Percentiles rank a stretch among this genome's conserved stretches.
phyloP scores from a whole-genome alignment of 208 protist genomes.

The Angomonas deanei region DNA sequence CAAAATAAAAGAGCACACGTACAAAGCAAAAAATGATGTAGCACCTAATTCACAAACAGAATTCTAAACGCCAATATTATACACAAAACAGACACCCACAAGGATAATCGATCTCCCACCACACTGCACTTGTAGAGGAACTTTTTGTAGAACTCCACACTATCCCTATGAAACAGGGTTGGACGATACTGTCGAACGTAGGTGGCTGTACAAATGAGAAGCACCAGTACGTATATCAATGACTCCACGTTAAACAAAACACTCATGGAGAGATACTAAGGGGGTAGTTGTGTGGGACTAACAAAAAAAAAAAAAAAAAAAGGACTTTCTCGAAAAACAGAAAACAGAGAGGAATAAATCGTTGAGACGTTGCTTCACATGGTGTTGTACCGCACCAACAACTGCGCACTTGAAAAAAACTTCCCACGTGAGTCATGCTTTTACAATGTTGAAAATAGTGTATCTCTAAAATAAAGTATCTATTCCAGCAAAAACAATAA shows the following conservation, averaged over 20 bases:
- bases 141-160: slow-evolving; percentile 74
- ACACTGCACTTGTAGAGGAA: slow-evolving; percentile 92
- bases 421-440: too few species aligned
- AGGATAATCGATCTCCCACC: slow-evolving; percentile 85
- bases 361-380: too few species aligned
- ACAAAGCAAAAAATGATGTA: not conserved
- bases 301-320: slow-evolving; percentile 14
- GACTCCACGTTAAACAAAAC: slow-evolving; percentile 88
- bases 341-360: slow-evolving; percentile 1
- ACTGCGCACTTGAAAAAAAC: too few species aligned
- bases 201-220: slow-evolving; percentile 86
- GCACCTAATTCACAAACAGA: slow-evolving; percentile 75
- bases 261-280: slow-evolving; percentile 50
- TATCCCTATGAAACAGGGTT: slow-evolving; percentile 84
- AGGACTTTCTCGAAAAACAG: slow-evolving; percentile 7
- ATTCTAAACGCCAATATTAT: slow-evolving; percentile 70
- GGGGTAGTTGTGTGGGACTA: not conserved
- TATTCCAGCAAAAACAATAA: too few species aligned
- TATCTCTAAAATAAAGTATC: too few species aligned
- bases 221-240: slow-evolving; percentile 75
- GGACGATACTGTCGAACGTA: slow-evolving; percentile 87
- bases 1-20: too few species aligned
- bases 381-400: slow-evolving; percentile 4
- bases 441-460: too few species aligned
- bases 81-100: slow-evolving; percentile 74